Percentiles rank a stretch among this genome's conserved stretches.
phyloP scores from a whole-genome alignment of 2,329 filamentous ascomycete species.

The Biscogniauxia mediterranea region DNA sequence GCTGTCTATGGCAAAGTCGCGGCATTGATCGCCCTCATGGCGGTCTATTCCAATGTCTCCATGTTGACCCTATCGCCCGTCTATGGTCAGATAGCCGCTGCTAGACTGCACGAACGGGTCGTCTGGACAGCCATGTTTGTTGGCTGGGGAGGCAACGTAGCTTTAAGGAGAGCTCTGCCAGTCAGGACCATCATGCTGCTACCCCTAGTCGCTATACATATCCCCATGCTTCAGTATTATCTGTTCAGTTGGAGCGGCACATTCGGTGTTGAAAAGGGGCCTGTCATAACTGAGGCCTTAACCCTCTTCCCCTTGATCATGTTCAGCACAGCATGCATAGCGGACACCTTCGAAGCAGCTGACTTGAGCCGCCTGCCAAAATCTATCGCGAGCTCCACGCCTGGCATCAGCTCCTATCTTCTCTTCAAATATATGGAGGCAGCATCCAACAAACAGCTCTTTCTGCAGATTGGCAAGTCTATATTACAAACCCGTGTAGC shows the following conservation, averaged over 20 bases:
- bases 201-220: slow-evolving; percentile 72
- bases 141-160: slow-evolving; percentile 68
- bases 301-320: slow-evolving; percentile 69
- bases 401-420: slow-evolving; percentile 65
- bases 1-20: slow-evolving; percentile 41
- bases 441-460: slow-evolving; percentile 39
- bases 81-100: slow-evolving; percentile 80
- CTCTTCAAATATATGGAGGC: slow-evolving; percentile 57
- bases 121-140: slow-evolving; percentile 65
- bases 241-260: slow-evolving; percentile 64
- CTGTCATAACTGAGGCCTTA: slow-evolving; percentile 69
- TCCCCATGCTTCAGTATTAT: slow-evolving; percentile 70
- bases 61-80: slow-evolving; percentile 79
- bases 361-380: slow-evolving; percentile 54
- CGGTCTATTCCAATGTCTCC: slow-evolving; percentile 67
- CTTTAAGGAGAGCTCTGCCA: slow-evolving; percentile 49
- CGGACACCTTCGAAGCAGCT: slow-evolving; percentile 61
- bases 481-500: slow-evolving; percentile 69
- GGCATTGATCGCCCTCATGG: slow-evolving; percentile 55
- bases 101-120: slow-evolving; percentile 67
- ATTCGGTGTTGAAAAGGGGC: slow-evolving; percentile 70
- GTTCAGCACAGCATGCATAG: slow-evolving; percentile 63
- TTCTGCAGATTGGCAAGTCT: slow-evolving; percentile 56
- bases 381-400: slow-evolving; percentile 60
- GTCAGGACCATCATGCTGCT: slow-evolving; percentile 53